Base-by-base conservation (phyloP, 805 yeast genomes). In the Grigorovia humatica region DNA sequence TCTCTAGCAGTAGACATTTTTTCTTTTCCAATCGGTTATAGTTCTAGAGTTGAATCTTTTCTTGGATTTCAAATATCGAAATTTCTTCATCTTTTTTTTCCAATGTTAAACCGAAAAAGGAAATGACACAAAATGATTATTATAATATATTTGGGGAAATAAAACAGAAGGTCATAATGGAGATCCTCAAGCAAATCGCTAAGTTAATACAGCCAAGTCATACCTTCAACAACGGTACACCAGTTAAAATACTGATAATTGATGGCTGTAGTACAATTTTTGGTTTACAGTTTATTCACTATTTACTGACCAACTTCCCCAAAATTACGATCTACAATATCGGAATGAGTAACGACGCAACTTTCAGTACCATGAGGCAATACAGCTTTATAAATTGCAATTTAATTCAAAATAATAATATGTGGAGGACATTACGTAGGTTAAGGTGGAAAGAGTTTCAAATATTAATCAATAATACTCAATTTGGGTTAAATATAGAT, bases 1-100 rank as follows among this genome's bases (percentile, higher is more conserved):
- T 67, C 85, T 32, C 87, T 86, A 1, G 91, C 82, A 65, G 76
- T 73, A 43, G 61, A 61, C 67, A 61, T 62, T n/a, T 23, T 23
- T 23, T n/a, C 27, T 6, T 23, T 23, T 23, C 27, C 27, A 23
- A 23, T 23, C 27, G 3, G 27, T 23, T 23, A 23, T 23, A 23
- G 27, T 23, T 23, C 27, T 23, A 23, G 27, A 23, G 6, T 23
- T 23, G 27, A 6, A 23, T 23, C 27, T 23, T 23, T 23, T 23
- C 6, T 23, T 23, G 27, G 6, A 23, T 23, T 23, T 23, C 27
- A 23, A 23, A 23, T 23, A 23, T 23, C 27, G 6, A 23, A 23
- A 23, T 23, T 23, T 23, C 6, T 23, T 23, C 27, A 23, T 23
- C 27, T 4, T 23, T 6, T 23, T 23, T 23, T 23, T 23, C 27